Conservation (phyloP, 257 asterid genomes). For the Solanum piurae region DNA sequence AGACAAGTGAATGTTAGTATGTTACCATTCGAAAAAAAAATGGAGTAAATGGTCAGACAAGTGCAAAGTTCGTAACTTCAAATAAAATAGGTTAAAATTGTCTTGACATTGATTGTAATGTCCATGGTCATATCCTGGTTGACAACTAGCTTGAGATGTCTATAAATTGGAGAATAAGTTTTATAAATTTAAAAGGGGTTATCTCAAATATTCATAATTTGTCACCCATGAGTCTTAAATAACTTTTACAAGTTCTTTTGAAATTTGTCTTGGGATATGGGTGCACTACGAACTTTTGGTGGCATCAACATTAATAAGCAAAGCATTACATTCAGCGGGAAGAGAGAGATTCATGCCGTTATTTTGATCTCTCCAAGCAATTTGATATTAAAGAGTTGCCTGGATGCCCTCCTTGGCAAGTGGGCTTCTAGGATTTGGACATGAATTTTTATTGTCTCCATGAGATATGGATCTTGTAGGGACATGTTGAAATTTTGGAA, state of each 20-base stretch:
- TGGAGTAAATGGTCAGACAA: neutral
- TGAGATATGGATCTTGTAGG: neutral
- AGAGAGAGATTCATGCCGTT: neutral
- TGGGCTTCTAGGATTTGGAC: neutral
- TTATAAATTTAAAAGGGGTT: neutral
- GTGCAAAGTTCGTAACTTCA: neutral
- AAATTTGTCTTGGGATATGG: neutral
- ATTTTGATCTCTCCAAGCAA: neutral
- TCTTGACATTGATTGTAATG: neutral
- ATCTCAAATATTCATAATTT: neutral
- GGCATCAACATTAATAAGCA: neutral
- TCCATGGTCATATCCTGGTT: neutral
- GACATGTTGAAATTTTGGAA: neutral
- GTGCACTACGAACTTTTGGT: neutral
- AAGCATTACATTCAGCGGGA: neutral
- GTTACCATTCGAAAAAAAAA: neutral
- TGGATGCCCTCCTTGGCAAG: neutral
- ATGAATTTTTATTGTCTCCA: neutral
- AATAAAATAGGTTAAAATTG: neutral
- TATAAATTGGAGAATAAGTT: neutral
- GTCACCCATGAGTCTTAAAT: neutral
- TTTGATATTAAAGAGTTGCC: neutral
- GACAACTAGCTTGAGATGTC: neutral
- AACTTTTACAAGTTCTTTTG: neutral
- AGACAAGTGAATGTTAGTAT: neutral